A percentile compares a stretch with the other conserved stretches of the same genome.
Conservation (phyloP, 345 rosid genomes). For the Balakata baccata region DNA sequence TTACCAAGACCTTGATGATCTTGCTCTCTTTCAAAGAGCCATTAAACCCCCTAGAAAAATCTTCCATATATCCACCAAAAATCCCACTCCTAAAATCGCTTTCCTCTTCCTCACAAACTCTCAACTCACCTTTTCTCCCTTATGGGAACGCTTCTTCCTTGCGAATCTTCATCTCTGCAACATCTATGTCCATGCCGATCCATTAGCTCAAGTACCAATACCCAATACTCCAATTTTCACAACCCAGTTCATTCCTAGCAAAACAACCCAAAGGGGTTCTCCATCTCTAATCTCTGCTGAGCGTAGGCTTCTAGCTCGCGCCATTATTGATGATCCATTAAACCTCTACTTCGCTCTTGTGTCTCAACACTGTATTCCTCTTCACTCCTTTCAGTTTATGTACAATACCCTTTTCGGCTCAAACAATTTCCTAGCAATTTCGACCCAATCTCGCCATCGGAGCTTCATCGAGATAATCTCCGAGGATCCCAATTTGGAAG, state of each 20-base stretch:
- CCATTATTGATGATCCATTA: conserved; percentile 70
- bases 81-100: conserved; percentile 69
- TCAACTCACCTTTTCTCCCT: conserved; percentile 65
- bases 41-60: conserved; percentile 26
- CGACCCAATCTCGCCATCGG: conserved; percentile 33
- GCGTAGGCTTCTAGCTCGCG: conserved; percentile 65
- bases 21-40: conserved; percentile 62
- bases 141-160: conserved; percentile 72
- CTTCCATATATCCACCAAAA: conserved; percentile 33
- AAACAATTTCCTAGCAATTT: conserved; percentile 25
- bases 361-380: conserved; percentile 81
- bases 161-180: conserved; percentile 52
- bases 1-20: conserved; percentile 59
- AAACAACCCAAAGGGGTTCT: conserved; percentile 62
- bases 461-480: conserved; percentile 78
- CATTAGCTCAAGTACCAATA: conserved; percentile 25
- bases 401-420: conserved; percentile 55
- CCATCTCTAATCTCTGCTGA: conserved; percentile 73
- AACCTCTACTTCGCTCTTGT: conserved; percentile 79
- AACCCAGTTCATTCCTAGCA: conserved; percentile 55
- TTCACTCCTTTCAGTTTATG: conserved; percentile 64
- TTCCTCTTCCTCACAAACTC: conserved; percentile 92
- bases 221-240: conserved; percentile 36
- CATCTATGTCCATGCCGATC: conserved; percentile 83
- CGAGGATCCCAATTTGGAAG: conserved; percentile 51